Evolutionary conservation across 2,329 filamentous ascomycete genomes (phyloP).

Genomic region (Paracamarosporium sp.): DNA sequence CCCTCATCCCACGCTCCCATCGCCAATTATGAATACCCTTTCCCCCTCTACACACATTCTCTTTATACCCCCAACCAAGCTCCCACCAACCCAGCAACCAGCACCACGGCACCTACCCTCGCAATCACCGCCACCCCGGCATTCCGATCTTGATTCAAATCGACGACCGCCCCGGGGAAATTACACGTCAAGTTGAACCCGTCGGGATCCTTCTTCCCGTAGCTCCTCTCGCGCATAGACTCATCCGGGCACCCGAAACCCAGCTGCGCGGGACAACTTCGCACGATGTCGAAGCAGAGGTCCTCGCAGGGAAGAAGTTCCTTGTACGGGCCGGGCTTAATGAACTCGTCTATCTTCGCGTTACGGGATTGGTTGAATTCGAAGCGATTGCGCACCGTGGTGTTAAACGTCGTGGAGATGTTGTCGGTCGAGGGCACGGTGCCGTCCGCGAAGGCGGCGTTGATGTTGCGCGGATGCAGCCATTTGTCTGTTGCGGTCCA

Average conservation of each 20-base stretch:
- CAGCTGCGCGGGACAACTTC: conserved; percentile 80
- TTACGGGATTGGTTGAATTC: conserved; percentile 70
- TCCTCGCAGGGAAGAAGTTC: conserved; percentile 90
- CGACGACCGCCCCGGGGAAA: conserved; percentile 50
- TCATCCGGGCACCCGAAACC: conserved; percentile 74
- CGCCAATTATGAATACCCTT: no score
- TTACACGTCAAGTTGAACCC: conserved; percentile 42
- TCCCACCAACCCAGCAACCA: conserved; percentile 14
- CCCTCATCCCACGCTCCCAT: not conserved
- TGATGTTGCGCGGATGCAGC: conserved; percentile 75
- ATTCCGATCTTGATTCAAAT: conserved; percentile 36
- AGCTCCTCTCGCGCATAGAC: conserved; percentile 22
- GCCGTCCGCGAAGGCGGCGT: conserved; percentile 73
- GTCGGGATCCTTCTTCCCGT: conserved; percentile 29
- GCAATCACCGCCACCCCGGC: conserved; percentile 12
- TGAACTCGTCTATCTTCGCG: conserved; percentile 70
- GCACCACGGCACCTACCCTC: conserved; percentile 6
- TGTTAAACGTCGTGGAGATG: conserved; percentile 27
- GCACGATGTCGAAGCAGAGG: conserved; percentile 84
- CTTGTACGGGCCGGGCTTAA: conserved; percentile 89
- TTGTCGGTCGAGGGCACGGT: conserved; percentile 42
- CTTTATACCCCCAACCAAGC: conserved; percentile 9
- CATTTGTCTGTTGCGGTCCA: conserved; percentile 62
- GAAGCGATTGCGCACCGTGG: conserved; percentile 34
- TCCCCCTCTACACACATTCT: not conserved